Evolutionary conservation across 257 asterid genomes (phyloP), one percentile per base, ranked within the genome.

Genomic region (Solanum corneliomulleri): DNA sequence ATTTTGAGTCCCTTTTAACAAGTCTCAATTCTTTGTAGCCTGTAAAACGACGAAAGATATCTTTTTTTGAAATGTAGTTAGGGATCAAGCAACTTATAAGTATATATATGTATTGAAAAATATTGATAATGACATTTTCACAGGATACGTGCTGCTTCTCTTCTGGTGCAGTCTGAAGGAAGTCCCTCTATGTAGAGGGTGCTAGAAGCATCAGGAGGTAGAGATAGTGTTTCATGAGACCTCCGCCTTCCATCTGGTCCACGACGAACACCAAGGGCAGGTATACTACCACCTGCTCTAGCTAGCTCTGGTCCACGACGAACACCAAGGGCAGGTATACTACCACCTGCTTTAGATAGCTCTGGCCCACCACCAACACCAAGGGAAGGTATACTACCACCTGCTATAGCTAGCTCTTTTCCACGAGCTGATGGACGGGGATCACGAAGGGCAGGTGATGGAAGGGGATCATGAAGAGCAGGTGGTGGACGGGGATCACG

Each of bases 61-160:
- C 93, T 91, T 91, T 33, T n/a, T 14, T 77, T 77, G 29, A 37
- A 12, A 80, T 85, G 11, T 33, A 64, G 88, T 90, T 88, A 92
- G 90, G 90, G 90, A 87, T 86, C 33, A 23, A 25, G 31, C 29
- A 44, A 18, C 64, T 37, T 45, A n/a, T 20, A 41, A 35, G 16
- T 44, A 11, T n/a, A n/a, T n/a, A n/a, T 4, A 45, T 47, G 35
- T 33, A 47, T 47, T 76, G 11, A 78, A 25, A 78, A 78, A 47
- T n/a, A 29, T 44, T 41, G 9, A 29, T 27, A 20, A 16, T 25
- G 15, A 85, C 77, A 45, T 27, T 69, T 41, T 20, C 66, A 83
- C 56, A 93, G 93, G 95, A 93, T 93, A 93, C 94, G 95, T 78
- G 95, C 93, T 88, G 91, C 92, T 91, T 90, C 94, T 86, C 95